Evolutionary conservation across 2,329 filamentous ascomycete genomes (phyloP).

Genomic region (Xylaria hypoxylon): DNA sequence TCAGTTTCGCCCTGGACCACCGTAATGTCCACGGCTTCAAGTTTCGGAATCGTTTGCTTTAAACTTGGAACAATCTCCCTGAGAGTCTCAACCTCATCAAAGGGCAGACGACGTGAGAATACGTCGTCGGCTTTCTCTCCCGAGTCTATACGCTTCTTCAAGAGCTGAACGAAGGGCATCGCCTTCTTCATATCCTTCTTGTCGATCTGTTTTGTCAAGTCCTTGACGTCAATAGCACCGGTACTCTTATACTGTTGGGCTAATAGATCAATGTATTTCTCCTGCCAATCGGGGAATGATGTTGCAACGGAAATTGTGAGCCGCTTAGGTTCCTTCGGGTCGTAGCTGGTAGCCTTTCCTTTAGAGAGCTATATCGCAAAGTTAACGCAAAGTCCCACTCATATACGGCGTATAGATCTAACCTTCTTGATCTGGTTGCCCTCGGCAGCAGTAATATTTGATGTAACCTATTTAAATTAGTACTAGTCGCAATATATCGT

Average conservation of each 20-base stretch:
- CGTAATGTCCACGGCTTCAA: constrained; percentile 39
- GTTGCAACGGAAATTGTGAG: constrained; percentile 86
- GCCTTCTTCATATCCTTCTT: constrained; percentile 89
- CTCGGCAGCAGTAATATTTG: constrained; percentile 88
- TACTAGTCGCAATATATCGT: background rate
- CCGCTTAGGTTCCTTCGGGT: constrained; percentile 92
- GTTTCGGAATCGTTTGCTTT: constrained; percentile 73
- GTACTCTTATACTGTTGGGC: constrained; percentile 55
- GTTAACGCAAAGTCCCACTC: constrained; percentile 13
- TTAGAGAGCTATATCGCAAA: constrained; percentile 66
- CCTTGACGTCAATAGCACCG: constrained; percentile 68
- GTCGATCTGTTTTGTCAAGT: constrained; percentile 46
- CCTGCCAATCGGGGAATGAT: constrained; percentile 89
- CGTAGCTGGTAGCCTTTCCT: constrained; percentile 86
- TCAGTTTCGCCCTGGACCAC: constrained; percentile 64
- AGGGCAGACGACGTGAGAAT: constrained; percentile 85
- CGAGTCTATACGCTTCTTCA: constrained; percentile 84
- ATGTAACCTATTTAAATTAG: constrained; percentile 57
- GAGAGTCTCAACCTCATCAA: constrained; percentile 84
- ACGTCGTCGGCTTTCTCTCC: constrained; percentile 76
- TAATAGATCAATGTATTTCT: constrained; percentile 86
- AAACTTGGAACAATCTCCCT: constrained; percentile 82
- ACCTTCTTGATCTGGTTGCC: constrained; percentile 86
- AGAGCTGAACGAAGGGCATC: constrained; percentile 91
- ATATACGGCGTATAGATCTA: constrained; percentile 27